Base-by-base conservation (phyloP, 2,329 filamentous ascomycete species). In the Didymella lethalis region DNA sequence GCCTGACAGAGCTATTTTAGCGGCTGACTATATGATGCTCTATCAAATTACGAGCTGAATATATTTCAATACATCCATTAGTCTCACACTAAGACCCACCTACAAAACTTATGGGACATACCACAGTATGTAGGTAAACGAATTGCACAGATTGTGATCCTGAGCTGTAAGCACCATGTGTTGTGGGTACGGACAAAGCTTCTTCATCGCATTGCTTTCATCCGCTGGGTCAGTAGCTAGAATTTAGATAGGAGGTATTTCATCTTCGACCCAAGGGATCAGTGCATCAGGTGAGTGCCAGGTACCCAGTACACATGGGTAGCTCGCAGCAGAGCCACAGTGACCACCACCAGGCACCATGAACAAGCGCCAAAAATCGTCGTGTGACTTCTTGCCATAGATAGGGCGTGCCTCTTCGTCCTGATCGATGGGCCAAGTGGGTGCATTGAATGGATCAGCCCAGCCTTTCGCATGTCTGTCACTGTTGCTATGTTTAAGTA, bases 271-370 rank as follows among this genome's bases (percentile, higher is more conserved):
- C 48, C 48, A 50, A 1, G 34, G 14, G 2, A 50, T 41, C 11
- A 50, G 8, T 6, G 34, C 48, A 31, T 50, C 48, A n/a, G 41
- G 25, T 3, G 48, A 14, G 3, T 41, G 48, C 3, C n/a, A 50
- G 8, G 7, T 29, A 1, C 34, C 36, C 2, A 34, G 48, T 3
- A 41, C 26, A 16, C 29, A 25, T 7, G 48, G 26, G 20, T 50
- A 50, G 18, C 48, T 50, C 3, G 36, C 7, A 11, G 48, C 48
- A 5, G 48, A 41, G 16, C 48, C 48, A n/a, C 48, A 50, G n/a
- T 50, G 48, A 7, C 48, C 48, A 20, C 48, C 48, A n/a, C 48
- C 48, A 14, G 48, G 48, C 16, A 41, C 48, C 48, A 50, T 50
- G 25, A 41, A 50, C 14, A 50, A 26, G 10, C 48, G 48, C 36